Evolutionary conservation across 805 yeast genomes (phyloP).

Genomic region (Clavispora vitiphila): DNA sequence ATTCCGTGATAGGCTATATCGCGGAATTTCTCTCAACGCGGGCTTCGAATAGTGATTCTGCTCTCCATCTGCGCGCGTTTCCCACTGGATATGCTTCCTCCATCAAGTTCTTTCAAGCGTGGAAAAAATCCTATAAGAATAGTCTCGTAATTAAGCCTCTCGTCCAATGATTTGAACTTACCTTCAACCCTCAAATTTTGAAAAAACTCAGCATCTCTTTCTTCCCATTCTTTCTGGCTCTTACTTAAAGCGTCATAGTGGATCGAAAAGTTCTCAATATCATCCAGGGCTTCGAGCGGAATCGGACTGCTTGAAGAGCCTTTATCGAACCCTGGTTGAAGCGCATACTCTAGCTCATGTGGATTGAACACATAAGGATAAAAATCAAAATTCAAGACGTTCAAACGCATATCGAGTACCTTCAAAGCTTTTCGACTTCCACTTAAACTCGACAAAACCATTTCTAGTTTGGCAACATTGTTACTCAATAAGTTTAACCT

Average conservation of each 20-base stretch:
- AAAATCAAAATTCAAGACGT: slow-evolving; percentile 41
- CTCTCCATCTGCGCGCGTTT: slow-evolving; percentile 3
- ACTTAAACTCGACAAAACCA: slow-evolving; percentile 26
- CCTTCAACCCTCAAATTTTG: slow-evolving; percentile 18
- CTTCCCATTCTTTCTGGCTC: slow-evolving; percentile 34
- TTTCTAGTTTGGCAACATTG: slow-evolving; percentile 30
- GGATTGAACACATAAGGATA: slow-evolving; percentile 53
- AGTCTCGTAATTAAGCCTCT: slow-evolving; percentile 30
- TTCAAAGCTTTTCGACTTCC: slow-evolving; percentile 28
- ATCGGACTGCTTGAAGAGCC: slow-evolving; percentile 24
- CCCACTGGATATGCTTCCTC: slow-evolving; percentile 19
- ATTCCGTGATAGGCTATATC: background rate
- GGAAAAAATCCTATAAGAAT: slow-evolving; percentile 30
- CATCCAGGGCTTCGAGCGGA: slow-evolving; percentile 44
- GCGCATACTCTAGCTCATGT: slow-evolving; percentile 26
- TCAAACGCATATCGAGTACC: slow-evolving; percentile 45
- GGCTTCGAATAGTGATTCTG: background rate
- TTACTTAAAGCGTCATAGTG: slow-evolving; percentile 40
- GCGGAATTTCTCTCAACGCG: background rate
- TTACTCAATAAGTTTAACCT: slow-evolving; percentile 45
- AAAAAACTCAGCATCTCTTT: slow-evolving; percentile 30
- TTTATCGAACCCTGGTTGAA: background rate
- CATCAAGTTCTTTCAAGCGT: slow-evolving; percentile 33
- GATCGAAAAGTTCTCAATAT: slow-evolving; percentile 46
- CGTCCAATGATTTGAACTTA: slow-evolving; percentile 15